Evolutionary conservation across 805 yeast species (phyloP).

Genomic region (Yamadazyma takamatsuzukensis): DNA sequence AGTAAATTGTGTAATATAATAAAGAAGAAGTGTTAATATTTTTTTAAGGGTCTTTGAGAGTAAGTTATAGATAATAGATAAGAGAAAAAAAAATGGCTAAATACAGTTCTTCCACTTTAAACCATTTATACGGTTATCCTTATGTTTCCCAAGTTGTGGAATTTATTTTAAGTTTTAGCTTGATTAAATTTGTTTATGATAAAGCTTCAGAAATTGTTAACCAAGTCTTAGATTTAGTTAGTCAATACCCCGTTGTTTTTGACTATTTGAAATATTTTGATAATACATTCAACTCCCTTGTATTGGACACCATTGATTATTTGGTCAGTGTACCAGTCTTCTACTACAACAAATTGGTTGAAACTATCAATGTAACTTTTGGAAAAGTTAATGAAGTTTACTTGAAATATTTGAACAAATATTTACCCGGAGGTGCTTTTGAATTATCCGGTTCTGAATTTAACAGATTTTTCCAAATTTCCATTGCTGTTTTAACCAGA

Average conservation of each 20-base stretch:
- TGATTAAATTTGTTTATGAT: slow-evolving; percentile 21
- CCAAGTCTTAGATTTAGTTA: slow-evolving; percentile 19
- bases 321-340: slow-evolving; percentile 5
- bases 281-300: slow-evolving; percentile 18
- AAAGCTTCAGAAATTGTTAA: slow-evolving; percentile 20
- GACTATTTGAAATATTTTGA: slow-evolving; percentile 20
- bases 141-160: slow-evolving; percentile 19
- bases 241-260: slow-evolving; percentile 16
- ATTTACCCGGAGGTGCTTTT: slow-evolving; percentile 25
- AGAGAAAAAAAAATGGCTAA: slow-evolving; percentile 13
- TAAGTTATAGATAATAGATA: no score
- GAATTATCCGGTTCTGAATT: slow-evolving; percentile 18
- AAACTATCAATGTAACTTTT: not conserved
- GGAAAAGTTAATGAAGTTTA: slow-evolving; percentile 3
- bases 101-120: slow-evolving; percentile 29
- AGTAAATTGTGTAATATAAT: no score
- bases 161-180: slow-evolving; percentile 22
- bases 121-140: slow-evolving; percentile 31
- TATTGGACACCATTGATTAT: slow-evolving; percentile 21
- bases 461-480: slow-evolving; percentile 17
- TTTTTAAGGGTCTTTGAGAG: no score
- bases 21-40: no score
- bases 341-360: slow-evolving; percentile 6
- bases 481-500: slow-evolving; percentile 16
- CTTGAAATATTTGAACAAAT: slow-evolving; percentile 14